Conservation (phyloP, 2,329 filamentous ascomycete genomes). For the Laburnicola sp. region DNA sequence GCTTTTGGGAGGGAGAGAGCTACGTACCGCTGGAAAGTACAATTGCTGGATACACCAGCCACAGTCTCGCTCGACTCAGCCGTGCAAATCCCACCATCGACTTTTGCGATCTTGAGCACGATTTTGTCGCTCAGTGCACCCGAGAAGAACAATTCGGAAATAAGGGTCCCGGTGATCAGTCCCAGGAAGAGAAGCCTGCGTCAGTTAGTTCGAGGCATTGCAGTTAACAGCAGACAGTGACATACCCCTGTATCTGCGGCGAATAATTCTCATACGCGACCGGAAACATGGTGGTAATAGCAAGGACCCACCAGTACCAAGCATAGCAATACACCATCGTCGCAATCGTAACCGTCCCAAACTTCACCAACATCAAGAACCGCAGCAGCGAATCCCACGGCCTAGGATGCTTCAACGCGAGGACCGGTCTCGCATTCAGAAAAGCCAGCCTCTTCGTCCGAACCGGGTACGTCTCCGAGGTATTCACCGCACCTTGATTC, state of each 20-base stretch:
- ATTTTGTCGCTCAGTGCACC: slow-evolving; percentile 4
- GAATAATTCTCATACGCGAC: slow-evolving; percentile 3
- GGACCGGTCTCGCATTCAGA: not conserved
- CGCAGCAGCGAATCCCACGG: slow-evolving; percentile 2
- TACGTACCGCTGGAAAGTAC: slow-evolving; percentile 1
- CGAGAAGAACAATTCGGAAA: slow-evolving; percentile 5
- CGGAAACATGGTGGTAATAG: slow-evolving; percentile 6
- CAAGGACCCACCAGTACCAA: slow-evolving; percentile 5
- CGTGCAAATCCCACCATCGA: not conserved
- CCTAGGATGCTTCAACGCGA: slow-evolving; percentile 1
- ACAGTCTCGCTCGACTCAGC: not conserved
- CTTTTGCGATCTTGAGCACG: slow-evolving; percentile 1
- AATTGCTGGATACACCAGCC: slow-evolving; percentile 3
- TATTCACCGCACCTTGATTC: not conserved
- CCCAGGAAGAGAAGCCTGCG: slow-evolving; percentile 3
- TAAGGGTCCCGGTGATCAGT: not conserved
- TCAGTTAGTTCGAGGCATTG: not conserved
- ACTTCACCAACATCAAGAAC: slow-evolving; percentile 6
- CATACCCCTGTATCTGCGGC: slow-evolving; percentile 4
- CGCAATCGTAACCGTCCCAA: not conserved
- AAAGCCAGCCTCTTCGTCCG: slow-evolving; percentile 5
- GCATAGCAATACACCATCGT: slow-evolving; percentile 4
- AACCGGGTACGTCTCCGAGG: not conserved
- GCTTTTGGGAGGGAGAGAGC: not conserved
- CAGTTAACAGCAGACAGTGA: not conserved